Conservation (phyloP, 2,329 filamentous ascomycete species). For the Talaromyces sp. region DNA sequence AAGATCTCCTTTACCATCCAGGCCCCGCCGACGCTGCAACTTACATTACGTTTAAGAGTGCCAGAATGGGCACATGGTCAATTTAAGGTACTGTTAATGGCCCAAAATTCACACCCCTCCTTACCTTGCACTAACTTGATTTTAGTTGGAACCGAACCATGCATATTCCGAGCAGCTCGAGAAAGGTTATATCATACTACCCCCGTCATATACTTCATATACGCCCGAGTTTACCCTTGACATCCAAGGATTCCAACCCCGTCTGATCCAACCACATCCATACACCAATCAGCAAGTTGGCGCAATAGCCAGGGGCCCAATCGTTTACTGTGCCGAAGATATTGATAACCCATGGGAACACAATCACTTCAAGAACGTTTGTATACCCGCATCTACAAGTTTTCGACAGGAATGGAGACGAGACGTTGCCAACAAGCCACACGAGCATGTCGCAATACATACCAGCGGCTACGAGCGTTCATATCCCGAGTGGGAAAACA, state of each 20-base stretch:
- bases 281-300: constrained; percentile 52
- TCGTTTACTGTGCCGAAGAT: constrained; percentile 60
- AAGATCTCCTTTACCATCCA: constrained; percentile 44
- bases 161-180: constrained; percentile 17
- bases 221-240: constrained; percentile 40
- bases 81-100: background rate
- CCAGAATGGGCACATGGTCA: constrained; percentile 43
- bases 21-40: constrained; percentile 16
- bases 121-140: constrained; percentile 2
- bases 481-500: constrained; percentile 23
- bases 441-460: background rate
- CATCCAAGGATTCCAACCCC: constrained; percentile 39
- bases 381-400: background rate
- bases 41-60: constrained; percentile 47
- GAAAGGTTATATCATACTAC: constrained; percentile 49
- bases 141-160: background rate
- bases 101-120: background rate
- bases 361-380: constrained; percentile 40
- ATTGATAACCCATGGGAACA: constrained; percentile 53
- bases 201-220: constrained; percentile 22
- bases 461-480: constrained; percentile 16
- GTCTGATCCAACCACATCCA: constrained; percentile 51
- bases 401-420: background rate
- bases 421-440: background rate
- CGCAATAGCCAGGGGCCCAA: constrained; percentile 51